phyloP scores from a whole-genome alignment of 2,329 filamentous ascomycete species.

The Hortaea sp. region DNA sequence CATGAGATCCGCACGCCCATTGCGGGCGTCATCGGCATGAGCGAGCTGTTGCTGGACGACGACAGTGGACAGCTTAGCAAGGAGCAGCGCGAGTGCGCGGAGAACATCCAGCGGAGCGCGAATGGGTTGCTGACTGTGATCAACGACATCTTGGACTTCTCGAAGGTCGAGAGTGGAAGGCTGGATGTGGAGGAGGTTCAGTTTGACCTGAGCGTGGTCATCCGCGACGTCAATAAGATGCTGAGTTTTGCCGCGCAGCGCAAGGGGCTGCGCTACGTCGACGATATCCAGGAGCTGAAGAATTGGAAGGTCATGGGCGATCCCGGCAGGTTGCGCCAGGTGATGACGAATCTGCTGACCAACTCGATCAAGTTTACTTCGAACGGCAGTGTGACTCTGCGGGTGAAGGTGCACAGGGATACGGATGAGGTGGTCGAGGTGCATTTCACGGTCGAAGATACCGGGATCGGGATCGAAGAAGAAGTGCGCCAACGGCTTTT shows the following conservation, averaged over 20 bases:
- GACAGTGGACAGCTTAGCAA: slow-evolving; percentile 42
- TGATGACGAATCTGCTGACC: slow-evolving; percentile 68
- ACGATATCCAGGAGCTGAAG: slow-evolving; percentile 53
- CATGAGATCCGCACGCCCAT: slow-evolving; percentile 47
- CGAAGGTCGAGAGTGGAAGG: slow-evolving; percentile 66
- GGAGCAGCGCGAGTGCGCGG: slow-evolving; percentile 65
- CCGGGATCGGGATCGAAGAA: slow-evolving; percentile 72
- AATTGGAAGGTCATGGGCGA: slow-evolving; percentile 74
- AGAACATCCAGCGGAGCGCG: slow-evolving; percentile 69
- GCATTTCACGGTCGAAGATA: slow-evolving; percentile 64
- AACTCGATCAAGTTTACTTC: slow-evolving; percentile 69
- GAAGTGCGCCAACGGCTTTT: slow-evolving; percentile 64
- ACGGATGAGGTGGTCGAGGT: slow-evolving; percentile 55
- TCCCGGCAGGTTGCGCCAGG: slow-evolving; percentile 72
- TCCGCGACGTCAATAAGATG: slow-evolving; percentile 78
- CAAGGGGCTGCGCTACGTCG: slow-evolving; percentile 64
- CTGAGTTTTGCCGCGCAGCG: slow-evolving; percentile 73
- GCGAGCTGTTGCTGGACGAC: slow-evolving; percentile 61
- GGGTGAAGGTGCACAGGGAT: slow-evolving; percentile 54
- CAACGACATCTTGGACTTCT: slow-evolving; percentile 82
- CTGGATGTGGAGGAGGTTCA: slow-evolving; percentile 73
- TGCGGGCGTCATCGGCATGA: slow-evolving; percentile 71
- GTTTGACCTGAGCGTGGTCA: slow-evolving; percentile 62
- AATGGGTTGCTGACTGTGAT: slow-evolving; percentile 79
- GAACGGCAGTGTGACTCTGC: slow-evolving; percentile 57